Base-by-base conservation (phyloP, 2,329 filamentous ascomycete genomes). In the Calonectria pteridis region DNA sequence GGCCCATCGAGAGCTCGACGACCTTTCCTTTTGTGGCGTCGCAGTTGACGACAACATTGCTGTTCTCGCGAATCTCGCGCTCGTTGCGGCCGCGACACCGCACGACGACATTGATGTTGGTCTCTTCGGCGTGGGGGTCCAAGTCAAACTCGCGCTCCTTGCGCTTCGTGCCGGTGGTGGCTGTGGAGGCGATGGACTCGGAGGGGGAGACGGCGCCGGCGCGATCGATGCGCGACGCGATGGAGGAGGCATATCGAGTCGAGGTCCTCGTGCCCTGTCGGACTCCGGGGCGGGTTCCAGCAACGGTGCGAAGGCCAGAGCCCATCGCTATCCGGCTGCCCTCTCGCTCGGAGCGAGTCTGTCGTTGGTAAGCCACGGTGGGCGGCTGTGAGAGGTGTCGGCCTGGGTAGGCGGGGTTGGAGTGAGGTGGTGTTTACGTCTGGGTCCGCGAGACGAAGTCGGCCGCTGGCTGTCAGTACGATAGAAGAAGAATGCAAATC, bases 51-150 rank as follows among this genome's bases (percentile, higher is more conserved):
- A 98, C 96, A 2, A 98, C 95, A 49, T 95, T 94, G 83, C 95
- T 98, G 85, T 98, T 99, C 84, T 99, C 97, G 79, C 93, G 91
- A 67, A 98, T 93, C 86, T 99, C 97, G 78, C 96, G 93, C 79
- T 98, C 94, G 83, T 94, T 98, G 76, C 97, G 93, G 6, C 96
- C 97, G 78, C 97, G 91, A 86, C 96, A 99, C 76, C 97, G 91
- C 72, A 99, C 97, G 40, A 98, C 96, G 59, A 99, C 97, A 83
- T 97, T 97, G 85, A 99, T 99, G 83, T 98, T 99, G 10, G 96
- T 98, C 84, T 98, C 95, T 79, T 96, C 93, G 66, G 90, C 90
- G 70, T 86, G 85, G 2, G 76, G 68, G 37, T 94, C 92, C 7
- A 90, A 84, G 55, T 96, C 96, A 81, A 93, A 96, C 46, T 97